Base-by-base conservation (phyloP, 140 eudicot genomes). In the Flaveria floridana region DNA sequence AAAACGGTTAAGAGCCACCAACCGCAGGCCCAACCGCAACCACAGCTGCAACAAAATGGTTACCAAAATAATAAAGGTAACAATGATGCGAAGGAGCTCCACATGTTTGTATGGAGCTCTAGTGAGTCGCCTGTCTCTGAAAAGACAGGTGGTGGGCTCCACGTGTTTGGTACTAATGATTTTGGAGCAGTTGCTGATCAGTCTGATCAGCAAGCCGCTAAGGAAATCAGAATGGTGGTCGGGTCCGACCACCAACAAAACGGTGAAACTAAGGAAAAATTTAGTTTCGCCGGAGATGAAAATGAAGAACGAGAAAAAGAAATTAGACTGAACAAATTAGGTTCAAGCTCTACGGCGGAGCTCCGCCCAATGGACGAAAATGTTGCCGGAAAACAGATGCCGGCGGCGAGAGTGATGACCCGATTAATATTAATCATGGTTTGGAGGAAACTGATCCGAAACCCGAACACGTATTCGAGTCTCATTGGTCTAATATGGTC, bases 41-140 rank as follows among this genome's bases (percentile, higher is more conserved):
- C 39, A 57, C 77, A 81, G 75, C 26, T 39, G 2, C 80, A 70
- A 30, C 95, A 80, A 37, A 77, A 71, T 66, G 74, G 66, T 3
- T 2, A 19, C 0, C 78, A 72, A 34, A 81, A 61, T 57, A 89
- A 85, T 57, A 89, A 87, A 59, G 64, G 80, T 5, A 89, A 63
- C 70, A 87, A 86, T 75, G 96, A 90, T 67, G 97, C 96, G 2
- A 93, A 93, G 66, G 98, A 92, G 78, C 88, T 92, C 0, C 98
- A 92, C 65, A 92, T 92, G 98, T 92, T 92, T 65, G 97, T 93
- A 6, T 93, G 98, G 98, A 93, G 96, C 75, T 93, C 98, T 1
- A 88, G 93, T 53, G 89, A 89, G 0, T 93, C 98, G 20, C 98
- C 97, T 12, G 97, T 88, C 10, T 87, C 96, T 0, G 98, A 93